Evolutionary conservation across 148 eudicot species (phyloP).

Genomic region (Tetragonia tetragonoides): DNA sequence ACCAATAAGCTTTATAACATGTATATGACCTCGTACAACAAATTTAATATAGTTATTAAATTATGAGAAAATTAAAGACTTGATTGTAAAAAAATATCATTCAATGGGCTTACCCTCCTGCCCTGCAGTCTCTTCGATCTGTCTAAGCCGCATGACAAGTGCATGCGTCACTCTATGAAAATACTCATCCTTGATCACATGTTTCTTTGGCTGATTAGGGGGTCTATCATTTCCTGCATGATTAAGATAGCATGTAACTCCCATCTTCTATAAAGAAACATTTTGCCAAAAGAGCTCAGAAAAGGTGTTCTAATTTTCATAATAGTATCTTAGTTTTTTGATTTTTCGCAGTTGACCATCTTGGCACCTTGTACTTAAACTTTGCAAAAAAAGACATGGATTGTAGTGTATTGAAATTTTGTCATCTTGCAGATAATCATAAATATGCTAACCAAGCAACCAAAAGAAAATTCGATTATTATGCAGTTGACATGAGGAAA

Average conservation of each 20-base stretch:
- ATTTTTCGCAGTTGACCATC: background rate
- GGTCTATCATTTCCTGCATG: constrained; percentile 57
- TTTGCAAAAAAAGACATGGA: too few species aligned
- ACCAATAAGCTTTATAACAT: background rate
- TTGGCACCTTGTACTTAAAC: background rate
- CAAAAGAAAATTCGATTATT: background rate
- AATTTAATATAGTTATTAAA: background rate
- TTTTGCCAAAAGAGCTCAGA: background rate
- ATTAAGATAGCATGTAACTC: constrained; percentile 9
- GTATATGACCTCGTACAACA: background rate
- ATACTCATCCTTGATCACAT: constrained; percentile 79
- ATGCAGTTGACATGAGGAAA: background rate
- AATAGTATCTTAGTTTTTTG: background rate
- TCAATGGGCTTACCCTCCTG: constrained; percentile 53
- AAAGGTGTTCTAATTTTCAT: background rate
- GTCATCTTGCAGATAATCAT: background rate
- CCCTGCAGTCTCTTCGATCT: constrained; percentile 62
- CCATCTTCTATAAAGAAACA: background rate
- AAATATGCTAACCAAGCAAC: background rate
- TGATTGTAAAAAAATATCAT: background rate
- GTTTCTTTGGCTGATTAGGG: constrained; percentile 55
- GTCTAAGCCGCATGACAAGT: constrained; percentile 88
- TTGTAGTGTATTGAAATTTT: background rate
- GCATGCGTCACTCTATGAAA: constrained; percentile 87
- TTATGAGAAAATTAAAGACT: background rate